Conservation (phyloP, 179 eudicot genomes). For the Gypsophila paniculata region DNA sequence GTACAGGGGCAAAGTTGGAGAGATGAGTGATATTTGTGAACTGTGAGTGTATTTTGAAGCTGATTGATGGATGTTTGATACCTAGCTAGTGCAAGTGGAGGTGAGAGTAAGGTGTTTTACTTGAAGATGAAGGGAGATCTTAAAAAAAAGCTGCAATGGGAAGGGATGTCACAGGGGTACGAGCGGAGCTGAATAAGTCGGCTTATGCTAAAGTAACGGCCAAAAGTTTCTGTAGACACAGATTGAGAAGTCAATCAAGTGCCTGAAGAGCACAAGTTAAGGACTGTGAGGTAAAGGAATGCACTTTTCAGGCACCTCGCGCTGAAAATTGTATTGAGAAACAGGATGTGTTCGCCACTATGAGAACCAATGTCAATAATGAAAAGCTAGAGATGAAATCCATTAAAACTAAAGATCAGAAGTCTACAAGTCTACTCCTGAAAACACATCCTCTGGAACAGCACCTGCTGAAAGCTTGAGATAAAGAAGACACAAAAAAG, state of each 20-base stretch:
- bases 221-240: constrained; percentile 40
- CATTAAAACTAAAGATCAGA: constrained; percentile 40
- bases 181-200: constrained; percentile 43
- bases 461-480: constrained; percentile 28
- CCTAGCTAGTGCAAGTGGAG: too few relatives aligned
- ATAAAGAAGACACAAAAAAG: constrained; percentile 26
- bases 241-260: constrained; percentile 34
- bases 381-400: constrained; percentile 34
- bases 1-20: too few relatives aligned
- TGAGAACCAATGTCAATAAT: constrained; percentile 37
- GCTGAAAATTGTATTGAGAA: constrained; percentile 42
- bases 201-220: constrained; percentile 36
- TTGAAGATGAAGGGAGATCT: too few relatives aligned
- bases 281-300: constrained; percentile 41
- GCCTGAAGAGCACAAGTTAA: constrained; percentile 31
- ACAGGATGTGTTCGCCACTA: constrained; percentile 43
- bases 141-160: too few relatives aligned
- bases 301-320: constrained; percentile 35
- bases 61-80: too few relatives aligned
- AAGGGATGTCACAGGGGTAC: constrained; percentile 65
- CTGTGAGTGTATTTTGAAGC: too few relatives aligned
- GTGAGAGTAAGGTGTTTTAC: too few relatives aligned
- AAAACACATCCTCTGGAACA: constrained; percentile 31
- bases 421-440: constrained; percentile 48
- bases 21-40: too few relatives aligned